Evolutionary conservation across 768 basidiomycete genomes (phyloP), one percentile per base, ranked within the genome.

Genomic region (Pleurotus salmoneostramineus): DNA sequence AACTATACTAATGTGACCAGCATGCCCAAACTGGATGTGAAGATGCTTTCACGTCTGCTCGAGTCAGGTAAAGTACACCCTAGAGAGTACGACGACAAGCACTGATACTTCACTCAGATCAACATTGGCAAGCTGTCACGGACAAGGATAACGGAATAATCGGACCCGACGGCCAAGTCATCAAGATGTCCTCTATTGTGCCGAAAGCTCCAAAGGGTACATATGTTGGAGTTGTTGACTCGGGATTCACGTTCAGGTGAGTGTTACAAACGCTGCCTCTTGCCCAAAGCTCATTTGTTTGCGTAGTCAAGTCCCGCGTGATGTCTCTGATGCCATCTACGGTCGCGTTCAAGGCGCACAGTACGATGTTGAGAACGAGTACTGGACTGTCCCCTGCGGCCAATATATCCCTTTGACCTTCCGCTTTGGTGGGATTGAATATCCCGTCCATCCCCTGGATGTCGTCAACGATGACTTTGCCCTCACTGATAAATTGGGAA

Each of bases 301-400:
- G 8, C 10, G 11, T 73, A 63, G 66, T 64, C 47, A 40, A 44
- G 87, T 90, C 36, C 87, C 87, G 6, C 84, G 88, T 33, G 74
- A 77, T n/a, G 77, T 91, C 60, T 82, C 89, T 4, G 88, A 93
- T 62, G 87, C 87, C 15, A 91, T 93, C 60, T 93, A 93, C 64
- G 87, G 90, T 8, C 82, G 88, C 40, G 87, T 92, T 7, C 82
- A 79, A 57, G 89, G 87, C 33, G 89, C 91, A 6, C 76, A 77
- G 51, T 91, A 86, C 69, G 83, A 85, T 62, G 61, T 73, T 6
- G 63, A 69, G 5, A 77, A 74, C 42, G 74, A 83, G 58, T 77
- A 82, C 58, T 93, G 91, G 91, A 78, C 82, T 1, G 70, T 93
- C 0, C 91, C 91, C 2, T 93, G 91, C 65, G 81, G 78, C 4